Conservation (phyloP, 2,329 filamentous ascomycete species). For the Aurifilum marmelostoma region DNA sequence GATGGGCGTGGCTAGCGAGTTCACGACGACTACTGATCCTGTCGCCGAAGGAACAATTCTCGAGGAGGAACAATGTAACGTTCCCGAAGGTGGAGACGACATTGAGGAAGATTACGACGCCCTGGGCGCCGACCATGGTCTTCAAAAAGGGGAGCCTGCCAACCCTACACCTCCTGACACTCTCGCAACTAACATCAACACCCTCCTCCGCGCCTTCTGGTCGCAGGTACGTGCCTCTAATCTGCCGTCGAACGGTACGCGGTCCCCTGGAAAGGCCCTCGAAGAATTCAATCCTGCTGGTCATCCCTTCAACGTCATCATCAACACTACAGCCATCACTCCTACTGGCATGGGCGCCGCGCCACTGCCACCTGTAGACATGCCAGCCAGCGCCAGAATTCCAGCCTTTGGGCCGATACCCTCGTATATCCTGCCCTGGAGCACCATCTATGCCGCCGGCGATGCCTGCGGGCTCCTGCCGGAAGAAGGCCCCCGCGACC, state of each 20-base stretch:
- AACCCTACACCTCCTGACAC: constrained; percentile 11
- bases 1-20: constrained; percentile 70
- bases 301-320: constrained; percentile 38
- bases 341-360: constrained; percentile 53
- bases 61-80: constrained; percentile 28
- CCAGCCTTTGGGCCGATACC: constrained; percentile 41
- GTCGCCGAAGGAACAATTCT: constrained; percentile 27
- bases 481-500: constrained; percentile 52
- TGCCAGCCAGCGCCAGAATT: constrained; percentile 39
- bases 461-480: constrained; percentile 66
- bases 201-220: constrained; percentile 26
- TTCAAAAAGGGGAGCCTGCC: background rate
- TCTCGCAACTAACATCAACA: constrained; percentile 26
- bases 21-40: constrained; percentile 30
- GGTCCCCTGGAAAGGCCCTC: constrained; percentile 19
- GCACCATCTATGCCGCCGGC: constrained; percentile 70
- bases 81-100: constrained; percentile 27
- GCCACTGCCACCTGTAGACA: constrained; percentile 47
- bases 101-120: constrained; percentile 2
- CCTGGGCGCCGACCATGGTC: background rate
- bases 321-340: constrained; percentile 42
- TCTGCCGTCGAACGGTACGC: constrained; percentile 28
- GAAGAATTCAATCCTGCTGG: constrained; percentile 17
- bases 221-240: constrained; percentile 40
- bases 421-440: constrained; percentile 63